Evolutionary conservation across 2,329 filamentous ascomycete genomes (phyloP).

Genomic region (Trichoderma sp.): DNA sequence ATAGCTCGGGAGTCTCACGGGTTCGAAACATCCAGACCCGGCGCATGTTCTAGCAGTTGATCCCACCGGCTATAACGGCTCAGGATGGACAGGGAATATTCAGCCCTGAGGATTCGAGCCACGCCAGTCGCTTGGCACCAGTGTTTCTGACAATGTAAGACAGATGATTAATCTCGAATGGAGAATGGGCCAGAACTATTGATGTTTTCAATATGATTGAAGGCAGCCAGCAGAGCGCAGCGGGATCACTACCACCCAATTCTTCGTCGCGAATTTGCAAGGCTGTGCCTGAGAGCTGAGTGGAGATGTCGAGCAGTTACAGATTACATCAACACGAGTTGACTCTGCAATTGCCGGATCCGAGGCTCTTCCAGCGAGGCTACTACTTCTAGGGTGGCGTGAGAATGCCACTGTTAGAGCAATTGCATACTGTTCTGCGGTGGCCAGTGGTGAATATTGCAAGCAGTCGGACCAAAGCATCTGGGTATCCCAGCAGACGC

Average conservation of each 20-base stretch:
- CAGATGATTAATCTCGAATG: neutral
- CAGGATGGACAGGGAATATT: neutral
- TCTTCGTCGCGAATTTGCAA: neutral
- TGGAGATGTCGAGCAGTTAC: neutral
- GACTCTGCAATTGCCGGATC: neutral
- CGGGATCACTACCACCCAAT: no score
- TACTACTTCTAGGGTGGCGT: no score
- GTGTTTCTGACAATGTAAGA: neutral
- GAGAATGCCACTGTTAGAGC: no score
- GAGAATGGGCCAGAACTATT: neutral
- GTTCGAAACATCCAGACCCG: neutral
- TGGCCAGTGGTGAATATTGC: neutral
- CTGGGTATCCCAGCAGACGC: neutral
- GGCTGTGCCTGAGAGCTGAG: neutral
- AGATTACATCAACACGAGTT: no score
- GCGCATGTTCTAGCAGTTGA: neutral
- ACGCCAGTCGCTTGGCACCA: neutral
- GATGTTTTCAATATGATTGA: neutral
- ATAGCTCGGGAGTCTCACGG: neutral
- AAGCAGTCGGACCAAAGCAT: neutral
- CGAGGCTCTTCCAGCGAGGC: no score
- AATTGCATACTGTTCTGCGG: no score
- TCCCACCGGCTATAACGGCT: slow-evolving; percentile 11
- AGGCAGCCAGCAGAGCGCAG: neutral
- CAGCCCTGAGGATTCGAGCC: neutral